These are phyloP conservation scores for Mycena leptocephala DNA, from an alignment of 768 basidiomycete species.

Conservation along the genomic window DNA sequence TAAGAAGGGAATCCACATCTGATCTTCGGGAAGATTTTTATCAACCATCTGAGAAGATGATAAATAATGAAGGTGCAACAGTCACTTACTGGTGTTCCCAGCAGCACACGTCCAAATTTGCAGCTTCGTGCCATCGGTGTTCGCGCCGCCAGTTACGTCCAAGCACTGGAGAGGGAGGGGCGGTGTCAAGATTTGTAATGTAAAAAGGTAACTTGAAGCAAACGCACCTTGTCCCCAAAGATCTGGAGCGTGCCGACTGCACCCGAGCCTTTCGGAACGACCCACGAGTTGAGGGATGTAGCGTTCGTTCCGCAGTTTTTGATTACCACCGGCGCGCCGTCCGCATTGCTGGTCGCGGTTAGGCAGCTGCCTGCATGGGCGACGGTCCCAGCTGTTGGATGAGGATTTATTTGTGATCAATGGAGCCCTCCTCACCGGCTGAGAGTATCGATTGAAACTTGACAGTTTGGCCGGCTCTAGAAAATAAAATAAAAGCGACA, in stretches of 20 bases:
- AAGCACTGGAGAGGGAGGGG: conserved; percentile 10
- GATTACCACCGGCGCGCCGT: no score
- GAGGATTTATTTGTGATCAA: not conserved
- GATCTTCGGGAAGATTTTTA: not conserved
- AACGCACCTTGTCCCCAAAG: conserved; percentile 6
- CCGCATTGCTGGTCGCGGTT: conserved; percentile 7
- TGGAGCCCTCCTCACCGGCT: not conserved
- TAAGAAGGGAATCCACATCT: not conserved
- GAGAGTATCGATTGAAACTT: not conserved
- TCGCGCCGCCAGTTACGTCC: not conserved
- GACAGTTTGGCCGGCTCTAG: conserved; percentile 11
- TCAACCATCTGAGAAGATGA: not conserved
- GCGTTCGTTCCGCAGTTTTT: conserved; percentile 1
- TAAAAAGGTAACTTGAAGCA: not conserved
- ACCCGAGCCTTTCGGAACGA: not conserved
- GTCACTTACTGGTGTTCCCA: not conserved
- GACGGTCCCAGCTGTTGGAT: not conserved
- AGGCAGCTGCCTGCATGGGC: not conserved
- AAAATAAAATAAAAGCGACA: not conserved
- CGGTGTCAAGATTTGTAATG: not conserved
- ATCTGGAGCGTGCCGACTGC: conserved; percentile 3
- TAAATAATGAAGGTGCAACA: not conserved
- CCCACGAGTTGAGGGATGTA: conserved; percentile 17
- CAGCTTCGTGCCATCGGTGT: no score
- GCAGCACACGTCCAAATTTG: conserved; percentile 17